Conservation (phyloP, 2,329 filamentous ascomycete species). For the Xylaria sp. region DNA sequence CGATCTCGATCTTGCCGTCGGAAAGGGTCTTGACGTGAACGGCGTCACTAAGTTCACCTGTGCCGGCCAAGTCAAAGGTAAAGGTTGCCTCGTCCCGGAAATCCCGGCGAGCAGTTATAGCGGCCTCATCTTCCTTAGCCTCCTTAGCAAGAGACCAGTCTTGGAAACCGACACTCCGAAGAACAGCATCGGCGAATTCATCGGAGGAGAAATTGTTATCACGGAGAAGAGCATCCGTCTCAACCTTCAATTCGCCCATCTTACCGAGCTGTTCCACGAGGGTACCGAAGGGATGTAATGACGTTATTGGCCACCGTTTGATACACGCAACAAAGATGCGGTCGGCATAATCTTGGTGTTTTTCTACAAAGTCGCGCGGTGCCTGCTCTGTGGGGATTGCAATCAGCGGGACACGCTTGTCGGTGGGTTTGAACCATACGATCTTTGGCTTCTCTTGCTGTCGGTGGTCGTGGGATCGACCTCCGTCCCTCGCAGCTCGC, state of each 20-base stretch:
- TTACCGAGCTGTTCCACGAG: slow-evolving; percentile 95
- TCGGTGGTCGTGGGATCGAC: slow-evolving; percentile 77
- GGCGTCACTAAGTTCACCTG: slow-evolving; percentile 87
- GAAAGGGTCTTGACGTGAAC: slow-evolving; percentile 85
- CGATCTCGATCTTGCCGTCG: slow-evolving; percentile 90
- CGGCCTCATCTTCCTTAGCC: slow-evolving; percentile 78
- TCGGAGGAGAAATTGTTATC: slow-evolving; percentile 99
- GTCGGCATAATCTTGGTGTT: slow-evolving; percentile 96
- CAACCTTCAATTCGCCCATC: slow-evolving; percentile 96
- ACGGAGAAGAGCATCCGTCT: slow-evolving; percentile 93
- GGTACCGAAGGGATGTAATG: slow-evolving; percentile 97
- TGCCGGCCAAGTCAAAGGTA: slow-evolving; percentile 89
- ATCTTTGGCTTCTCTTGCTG: slow-evolving; percentile 98
- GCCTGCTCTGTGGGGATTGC: slow-evolving; percentile 98
- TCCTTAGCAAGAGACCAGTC: slow-evolving; percentile 90
- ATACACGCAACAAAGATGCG: slow-evolving; percentile 99
- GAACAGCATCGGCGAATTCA: slow-evolving; percentile 94
- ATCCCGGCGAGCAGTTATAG: slow-evolving; percentile 78
- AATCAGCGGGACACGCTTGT: slow-evolving; percentile 97
- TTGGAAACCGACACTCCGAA: slow-evolving; percentile 89
- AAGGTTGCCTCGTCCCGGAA: slow-evolving; percentile 89
- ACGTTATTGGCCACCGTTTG: slow-evolving; percentile 99
- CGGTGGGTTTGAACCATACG: slow-evolving; percentile 99
- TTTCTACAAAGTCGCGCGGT: slow-evolving; percentile 96
- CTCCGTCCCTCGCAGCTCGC: slow-evolving; percentile 86